Evolutionary conservation across 306 rosid species (phyloP), one percentile per base, ranked within the genome.

Genomic region (Carpinus viminea): DNA sequence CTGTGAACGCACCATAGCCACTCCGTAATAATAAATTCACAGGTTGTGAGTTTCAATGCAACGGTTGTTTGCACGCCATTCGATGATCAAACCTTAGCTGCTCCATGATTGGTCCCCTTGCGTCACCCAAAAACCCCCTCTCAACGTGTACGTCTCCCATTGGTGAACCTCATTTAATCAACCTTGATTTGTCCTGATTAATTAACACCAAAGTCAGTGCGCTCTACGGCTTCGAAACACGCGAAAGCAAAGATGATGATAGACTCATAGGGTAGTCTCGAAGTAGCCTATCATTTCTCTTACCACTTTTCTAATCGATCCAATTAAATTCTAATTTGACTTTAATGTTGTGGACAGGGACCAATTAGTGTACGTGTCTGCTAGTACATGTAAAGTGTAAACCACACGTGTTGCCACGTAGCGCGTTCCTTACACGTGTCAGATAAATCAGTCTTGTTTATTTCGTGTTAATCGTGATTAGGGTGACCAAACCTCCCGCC

Each of bases 31-130:
- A 77, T 76, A 26, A 64, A 81, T 55, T 70, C 54, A 7, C 12
- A 8, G 11, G 56, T 75, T 78, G 86, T 61, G 82, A 87, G 86
- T 79, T 86, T 87, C 89, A 76, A 89, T 83, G 89, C 81, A 86
- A 54, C 73, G 59, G 81, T 50, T 73, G 77, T 47, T 81, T 65
- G 47, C 91, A 79, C 93, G 70, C 53, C 73, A 68, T 64, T 78
- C 82, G 17, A 91, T 76, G 83, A 71, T 78, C 74, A 88, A 87
- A 85, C 85, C 89, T 79, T 54, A 17, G 57, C 90, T 60, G 28
- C 62, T 78, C 56, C 79, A 85, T 87, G 76, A 87, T 86, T 87
- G 83, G 82, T 62, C 78, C 4, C 36, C 41, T 76, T 31, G 84
- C 85, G 88, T 89, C 86, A 83, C 46, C 81, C 9, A 3, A 18